These are phyloP conservation scores for Auriscalpium vulgare DNA, from an alignment of 768 basidiomycete species.

Conservation along the genomic window DNA sequence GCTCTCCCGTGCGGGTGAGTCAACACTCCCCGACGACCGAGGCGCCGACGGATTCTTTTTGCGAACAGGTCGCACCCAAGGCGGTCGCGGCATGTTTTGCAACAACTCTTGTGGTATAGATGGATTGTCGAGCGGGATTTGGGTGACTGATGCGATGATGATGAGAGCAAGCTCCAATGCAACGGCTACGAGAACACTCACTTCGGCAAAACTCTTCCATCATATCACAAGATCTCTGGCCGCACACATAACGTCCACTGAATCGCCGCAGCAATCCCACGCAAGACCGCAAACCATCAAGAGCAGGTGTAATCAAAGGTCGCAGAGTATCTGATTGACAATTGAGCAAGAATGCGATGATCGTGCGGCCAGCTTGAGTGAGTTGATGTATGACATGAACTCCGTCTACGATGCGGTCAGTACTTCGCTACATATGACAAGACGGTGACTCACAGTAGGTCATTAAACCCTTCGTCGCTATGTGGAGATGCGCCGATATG, in stretches of 20 bases:
- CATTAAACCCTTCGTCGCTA: slow-evolving; percentile 86
- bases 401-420: slow-evolving; percentile 47
- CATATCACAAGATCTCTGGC: slow-evolving; percentile 82
- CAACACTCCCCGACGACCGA: slow-evolving; percentile 25
- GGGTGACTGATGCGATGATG: slow-evolving; percentile 45
- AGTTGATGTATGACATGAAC: slow-evolving; percentile 95
- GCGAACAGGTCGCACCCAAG: slow-evolving; percentile 86
- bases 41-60: slow-evolving; percentile 55
- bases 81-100: slow-evolving; percentile 49
- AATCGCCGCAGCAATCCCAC: slow-evolving; percentile 83
- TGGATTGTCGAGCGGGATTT: slow-evolving; percentile 74
- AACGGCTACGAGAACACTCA: slow-evolving; percentile 39
- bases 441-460: slow-evolving; percentile 69
- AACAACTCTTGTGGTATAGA: slow-evolving; percentile 43
- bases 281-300: slow-evolving; percentile 83
- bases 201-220: slow-evolving; percentile 94
- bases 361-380: slow-evolving; percentile 86
- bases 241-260: slow-evolving; percentile 88
- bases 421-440: slow-evolving; percentile 1
- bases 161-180: neutral
- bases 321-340: slow-evolving; percentile 77
- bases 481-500: slow-evolving; percentile 72
- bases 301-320: slow-evolving; percentile 68
- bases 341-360: slow-evolving; percentile 81
- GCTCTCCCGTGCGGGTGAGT: slow-evolving; percentile 8